These are phyloP conservation scores for Saccharomyces hybrid DNA, from an alignment of 1,139 yeast genomes.

Conservation along the genomic window DNA sequence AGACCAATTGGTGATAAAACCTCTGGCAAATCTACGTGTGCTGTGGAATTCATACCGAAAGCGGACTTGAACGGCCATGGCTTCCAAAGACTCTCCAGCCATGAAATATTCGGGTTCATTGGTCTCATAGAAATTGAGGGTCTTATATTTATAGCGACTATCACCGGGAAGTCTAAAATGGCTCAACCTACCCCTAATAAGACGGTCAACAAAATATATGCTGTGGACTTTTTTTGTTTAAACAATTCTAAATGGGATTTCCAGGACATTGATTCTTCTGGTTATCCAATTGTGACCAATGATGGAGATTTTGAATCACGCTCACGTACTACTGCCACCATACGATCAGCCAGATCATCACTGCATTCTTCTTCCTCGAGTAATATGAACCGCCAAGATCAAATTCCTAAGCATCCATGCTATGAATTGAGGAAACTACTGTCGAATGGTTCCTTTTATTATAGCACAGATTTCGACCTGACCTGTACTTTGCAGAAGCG, in stretches of 20 bases:
- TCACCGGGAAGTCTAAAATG: constrained; percentile 65
- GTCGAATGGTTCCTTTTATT: constrained; percentile 85
- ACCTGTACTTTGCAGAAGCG: constrained; percentile 75
- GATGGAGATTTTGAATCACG: constrained; percentile 10
- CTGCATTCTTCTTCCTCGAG: background rate
- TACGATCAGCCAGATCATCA: background rate
- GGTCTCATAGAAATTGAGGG: constrained; percentile 69
- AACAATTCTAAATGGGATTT: constrained; percentile 75
- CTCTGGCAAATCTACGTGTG: constrained; percentile 22
- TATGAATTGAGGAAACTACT: constrained; percentile 67
- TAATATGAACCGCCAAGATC: constrained; percentile 12
- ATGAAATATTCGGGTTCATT: constrained; percentile 69
- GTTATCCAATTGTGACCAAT: constrained; percentile 41
- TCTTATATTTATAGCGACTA: constrained; percentile 69
- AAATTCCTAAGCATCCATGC: constrained; percentile 67
- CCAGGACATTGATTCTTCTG: constrained; percentile 55
- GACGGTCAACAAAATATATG: constrained; percentile 67
- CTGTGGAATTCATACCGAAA: constrained; percentile 28
- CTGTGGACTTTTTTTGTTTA: constrained; percentile 80
- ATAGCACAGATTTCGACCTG: constrained; percentile 84
- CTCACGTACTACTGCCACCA: background rate
- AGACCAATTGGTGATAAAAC: constrained; percentile 21
- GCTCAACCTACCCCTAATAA: constrained; percentile 80
- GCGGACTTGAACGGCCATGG: constrained; percentile 17
- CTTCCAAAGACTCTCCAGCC: constrained; percentile 44